Conservation (phyloP, 805 yeast genomes). For the Ogataea methylovora region DNA sequence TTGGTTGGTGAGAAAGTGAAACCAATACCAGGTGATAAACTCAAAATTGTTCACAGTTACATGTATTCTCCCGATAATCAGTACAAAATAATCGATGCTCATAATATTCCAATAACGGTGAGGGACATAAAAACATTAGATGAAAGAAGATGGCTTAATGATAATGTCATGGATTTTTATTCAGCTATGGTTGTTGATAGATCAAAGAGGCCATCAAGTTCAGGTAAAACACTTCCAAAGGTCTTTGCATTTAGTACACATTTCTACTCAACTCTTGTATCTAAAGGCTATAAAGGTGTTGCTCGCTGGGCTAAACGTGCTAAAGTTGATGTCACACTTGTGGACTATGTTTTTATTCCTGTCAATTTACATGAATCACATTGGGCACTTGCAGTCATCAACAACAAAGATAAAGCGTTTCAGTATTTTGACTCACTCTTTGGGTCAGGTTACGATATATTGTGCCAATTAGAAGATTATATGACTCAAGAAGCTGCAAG, state of each 20-base stretch:
- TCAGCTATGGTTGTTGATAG: conserved; percentile 45
- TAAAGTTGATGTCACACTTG: conserved; percentile 53
- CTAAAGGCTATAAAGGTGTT: conserved; percentile 75
- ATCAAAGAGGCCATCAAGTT: conserved; percentile 15
- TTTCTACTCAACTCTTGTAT: conserved; percentile 66
- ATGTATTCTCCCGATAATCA: conserved; percentile 23
- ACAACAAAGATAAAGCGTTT: conserved; percentile 51
- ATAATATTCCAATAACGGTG: conserved; percentile 51
- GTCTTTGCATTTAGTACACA: conserved; percentile 81
- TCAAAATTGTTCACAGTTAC: conserved; percentile 23
- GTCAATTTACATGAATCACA: conserved; percentile 79
- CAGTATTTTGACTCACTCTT: conserved; percentile 73
- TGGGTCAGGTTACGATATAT: conserved; percentile 35
- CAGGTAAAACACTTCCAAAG: conserved; percentile 19
- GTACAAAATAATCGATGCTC: conserved; percentile 25
- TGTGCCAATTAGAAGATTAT: conserved; percentile 49
- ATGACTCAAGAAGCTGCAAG: conserved; percentile 62
- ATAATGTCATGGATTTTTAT: conserved; percentile 81
- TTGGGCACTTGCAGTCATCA: conserved; percentile 85
- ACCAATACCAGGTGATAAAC: conserved; percentile 25
- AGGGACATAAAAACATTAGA: conserved; percentile 66
- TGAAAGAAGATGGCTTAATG: conserved; percentile 81
- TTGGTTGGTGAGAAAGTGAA: conserved; percentile 26
- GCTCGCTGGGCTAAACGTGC: conserved; percentile 78
- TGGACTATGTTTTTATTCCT: conserved; percentile 71